Evolutionary conservation across 768 basidiomycete species (phyloP).

Genomic region (Vishniacozyma victoriae): DNA sequence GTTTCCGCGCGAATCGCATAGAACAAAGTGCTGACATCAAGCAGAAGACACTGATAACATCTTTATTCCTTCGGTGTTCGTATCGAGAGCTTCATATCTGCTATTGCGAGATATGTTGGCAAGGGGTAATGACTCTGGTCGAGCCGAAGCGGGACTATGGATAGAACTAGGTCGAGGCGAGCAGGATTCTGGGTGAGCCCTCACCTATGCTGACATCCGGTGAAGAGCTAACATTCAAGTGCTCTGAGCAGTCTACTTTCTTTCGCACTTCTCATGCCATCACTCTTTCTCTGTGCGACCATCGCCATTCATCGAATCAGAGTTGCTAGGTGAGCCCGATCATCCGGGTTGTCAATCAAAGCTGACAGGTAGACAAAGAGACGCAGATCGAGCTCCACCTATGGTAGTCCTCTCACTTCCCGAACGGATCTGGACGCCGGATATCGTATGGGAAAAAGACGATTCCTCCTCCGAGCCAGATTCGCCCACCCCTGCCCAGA

Average conservation of each 20-base stretch:
- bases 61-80: conserved; percentile 76
- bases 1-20: conserved; percentile 22
- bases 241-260: conserved; percentile 50
- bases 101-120: conserved; percentile 64
- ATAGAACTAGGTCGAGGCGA: conserved; percentile 41
- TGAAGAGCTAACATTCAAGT: conserved; percentile 17
- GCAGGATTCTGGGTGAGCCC: conserved; percentile 32
- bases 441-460: conserved; percentile 47
- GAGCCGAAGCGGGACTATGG: conserved; percentile 27
- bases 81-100: conserved; percentile 74
- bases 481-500: neutral
- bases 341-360: neutral
- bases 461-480: conserved; percentile 15
- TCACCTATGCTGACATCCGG: neutral
- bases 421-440: conserved; percentile 45
- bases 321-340: conserved; percentile 30
- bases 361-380: conserved; percentile 61
- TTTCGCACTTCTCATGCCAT: conserved; percentile 82
- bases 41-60: conserved; percentile 77
- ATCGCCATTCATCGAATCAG: conserved; percentile 84
- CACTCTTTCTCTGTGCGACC: conserved; percentile 78
- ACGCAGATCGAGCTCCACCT: conserved; percentile 52
- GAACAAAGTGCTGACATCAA: neutral
- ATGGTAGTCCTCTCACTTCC: conserved; percentile 42
- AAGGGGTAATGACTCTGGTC: conserved; percentile 62